Evolutionary conservation across 345 rosid genomes (phyloP).

Genomic region (Capsella bursapastoris): DNA sequence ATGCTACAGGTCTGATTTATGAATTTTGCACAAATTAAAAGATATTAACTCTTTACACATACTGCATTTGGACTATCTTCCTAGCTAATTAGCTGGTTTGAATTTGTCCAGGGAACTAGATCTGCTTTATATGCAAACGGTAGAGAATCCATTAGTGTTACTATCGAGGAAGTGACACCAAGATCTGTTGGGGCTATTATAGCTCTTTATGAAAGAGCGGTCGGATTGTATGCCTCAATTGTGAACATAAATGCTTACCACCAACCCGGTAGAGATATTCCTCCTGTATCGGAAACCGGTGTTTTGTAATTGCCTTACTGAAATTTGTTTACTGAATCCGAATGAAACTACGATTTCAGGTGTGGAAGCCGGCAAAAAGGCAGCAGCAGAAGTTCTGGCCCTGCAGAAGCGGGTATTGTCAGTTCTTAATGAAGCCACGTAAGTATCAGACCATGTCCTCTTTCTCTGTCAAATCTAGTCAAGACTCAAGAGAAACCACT

Average conservation of each 20-base stretch:
- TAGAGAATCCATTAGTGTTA: slow-evolving; percentile 88
- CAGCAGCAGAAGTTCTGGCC: slow-evolving; percentile 96
- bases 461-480: slow-evolving; percentile 25
- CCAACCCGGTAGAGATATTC: slow-evolving; percentile 73
- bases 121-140: slow-evolving; percentile 90
- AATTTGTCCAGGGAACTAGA: slow-evolving; percentile 83
- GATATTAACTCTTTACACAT: slow-evolving; percentile 28
- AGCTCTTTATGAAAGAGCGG: slow-evolving; percentile 98
- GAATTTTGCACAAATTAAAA: slow-evolving; percentile 8
- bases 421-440: slow-evolving; percentile 96
- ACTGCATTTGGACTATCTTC: slow-evolving; percentile 12
- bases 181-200: slow-evolving; percentile 87
- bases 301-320: slow-evolving; percentile 2
- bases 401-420: slow-evolving; percentile 94
- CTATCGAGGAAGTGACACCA: slow-evolving; percentile 91
- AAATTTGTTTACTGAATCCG: slow-evolving; percentile 17
- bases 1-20: slow-evolving; percentile 81
- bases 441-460: slow-evolving; percentile 19
- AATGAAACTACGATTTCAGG: slow-evolving; percentile 51
- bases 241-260: slow-evolving; percentile 93
- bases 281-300: neutral
- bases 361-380: slow-evolving; percentile 98
- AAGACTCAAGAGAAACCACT: slow-evolving; percentile 25
- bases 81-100: slow-evolving; percentile 25
- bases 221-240: slow-evolving; percentile 87